Conservation (phyloP, 805 yeast species). For the Candida stauntonica region DNA sequence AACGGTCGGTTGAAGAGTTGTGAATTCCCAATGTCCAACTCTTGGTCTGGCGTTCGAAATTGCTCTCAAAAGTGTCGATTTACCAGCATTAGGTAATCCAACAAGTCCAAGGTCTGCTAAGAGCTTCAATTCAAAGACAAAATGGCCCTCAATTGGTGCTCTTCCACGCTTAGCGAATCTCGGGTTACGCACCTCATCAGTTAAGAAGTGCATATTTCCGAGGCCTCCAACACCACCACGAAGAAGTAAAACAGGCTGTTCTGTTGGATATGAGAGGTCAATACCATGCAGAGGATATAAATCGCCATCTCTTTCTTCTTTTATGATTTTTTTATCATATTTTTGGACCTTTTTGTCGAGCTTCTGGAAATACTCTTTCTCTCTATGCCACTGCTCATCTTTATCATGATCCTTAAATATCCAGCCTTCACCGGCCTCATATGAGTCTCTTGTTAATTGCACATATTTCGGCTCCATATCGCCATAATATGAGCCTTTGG, state of each 20-base stretch:
- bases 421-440: slow-evolving; percentile 82
- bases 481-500: slow-evolving; percentile 24
- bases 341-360: slow-evolving; percentile 59
- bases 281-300: slow-evolving; percentile 77
- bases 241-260: slow-evolving; percentile 62
- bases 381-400: slow-evolving; percentile 63
- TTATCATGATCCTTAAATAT: slow-evolving; percentile 61
- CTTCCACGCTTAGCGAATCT: slow-evolving; percentile 83
- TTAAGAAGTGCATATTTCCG: slow-evolving; percentile 94
- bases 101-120: slow-evolving; percentile 93
- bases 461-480: slow-evolving; percentile 38
- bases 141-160: slow-evolving; percentile 55
- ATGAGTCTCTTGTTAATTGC: slow-evolving; percentile 62
- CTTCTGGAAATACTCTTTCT: slow-evolving; percentile 59
- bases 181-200: slow-evolving; percentile 82
- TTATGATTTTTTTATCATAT: slow-evolving; percentile 55
- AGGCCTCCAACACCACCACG: slow-evolving; percentile 92
- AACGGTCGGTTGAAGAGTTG: slow-evolving; percentile 86
- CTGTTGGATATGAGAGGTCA: slow-evolving; percentile 60
- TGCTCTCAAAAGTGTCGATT: slow-evolving; percentile 81
- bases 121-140: slow-evolving; percentile 78
- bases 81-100: slow-evolving; percentile 96
- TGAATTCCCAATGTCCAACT: slow-evolving; percentile 96
- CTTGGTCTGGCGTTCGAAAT: slow-evolving; percentile 86
- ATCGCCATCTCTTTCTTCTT: slow-evolving; percentile 59